Conservation (phyloP, 768 basidiomycete species). For the Leccinum longicurvipes region DNA sequence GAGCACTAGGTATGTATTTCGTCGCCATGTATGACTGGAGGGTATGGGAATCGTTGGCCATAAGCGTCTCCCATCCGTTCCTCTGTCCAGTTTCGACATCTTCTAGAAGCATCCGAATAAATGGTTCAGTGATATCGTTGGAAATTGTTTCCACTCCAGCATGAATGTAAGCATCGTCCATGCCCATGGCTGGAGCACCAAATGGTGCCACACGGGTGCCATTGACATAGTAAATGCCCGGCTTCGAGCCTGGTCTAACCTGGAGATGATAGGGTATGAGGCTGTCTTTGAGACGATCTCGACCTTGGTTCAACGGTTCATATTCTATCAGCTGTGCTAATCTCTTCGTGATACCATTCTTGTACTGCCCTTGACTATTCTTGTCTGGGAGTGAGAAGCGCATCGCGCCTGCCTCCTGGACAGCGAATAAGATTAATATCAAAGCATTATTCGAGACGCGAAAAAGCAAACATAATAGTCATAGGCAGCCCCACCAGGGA, state of each 20-base stretch:
- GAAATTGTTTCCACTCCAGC: conserved; percentile 18
- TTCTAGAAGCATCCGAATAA: conserved; percentile 12
- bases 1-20: too few species aligned
- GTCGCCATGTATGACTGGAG: conserved; percentile 13
- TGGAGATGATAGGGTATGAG: conserved; percentile 22
- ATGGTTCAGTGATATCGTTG: conserved; percentile 15
- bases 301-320: too few species aligned
- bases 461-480: conserved; percentile 32
- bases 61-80: conserved; percentile 27
- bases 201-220: conserved; percentile 1
- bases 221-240: conserved; percentile 7
- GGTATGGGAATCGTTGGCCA: conserved; percentile 26
- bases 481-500: conserved; percentile 27
- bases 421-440: too few species aligned
- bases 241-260: conserved; percentile 7
- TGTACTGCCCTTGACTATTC: conserved; percentile 4
- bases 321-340: too few species aligned
- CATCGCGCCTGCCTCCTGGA: conserved; percentile 38
- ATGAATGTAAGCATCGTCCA: conserved; percentile 10
- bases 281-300: conserved; percentile 12
- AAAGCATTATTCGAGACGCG: neutral
- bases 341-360: too few species aligned
- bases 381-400: conserved; percentile 28
- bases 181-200: conserved; percentile 5
- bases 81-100: conserved; percentile 17